Evolutionary conservation across 2,329 filamentous ascomycete species (phyloP).

Genomic region (Cadophora sp.): DNA sequence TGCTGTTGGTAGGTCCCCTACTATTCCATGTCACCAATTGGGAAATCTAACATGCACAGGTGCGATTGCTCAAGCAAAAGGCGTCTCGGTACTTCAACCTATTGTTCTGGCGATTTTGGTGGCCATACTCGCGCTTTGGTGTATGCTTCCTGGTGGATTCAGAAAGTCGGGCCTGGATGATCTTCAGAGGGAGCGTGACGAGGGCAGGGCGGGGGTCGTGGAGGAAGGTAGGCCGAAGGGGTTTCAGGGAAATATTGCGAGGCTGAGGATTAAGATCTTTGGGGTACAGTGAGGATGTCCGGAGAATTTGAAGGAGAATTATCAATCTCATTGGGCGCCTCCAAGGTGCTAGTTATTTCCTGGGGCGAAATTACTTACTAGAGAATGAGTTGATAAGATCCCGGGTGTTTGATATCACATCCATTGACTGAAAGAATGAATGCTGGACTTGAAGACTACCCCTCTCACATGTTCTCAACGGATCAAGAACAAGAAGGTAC

Average conservation of each 20-base stretch:
- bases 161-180: slow-evolving; percentile 37
- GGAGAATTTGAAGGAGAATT: background rate
- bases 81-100: slow-evolving; percentile 63
- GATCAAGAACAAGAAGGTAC: background rate
- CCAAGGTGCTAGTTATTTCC: background rate
- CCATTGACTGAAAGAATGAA: background rate
- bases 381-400: too few relatives aligned
- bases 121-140: slow-evolving; percentile 32
- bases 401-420: too few relatives aligned
- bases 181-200: slow-evolving; percentile 25
- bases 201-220: slow-evolving; percentile 8
- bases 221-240: slow-evolving; percentile 23
- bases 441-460: background rate
- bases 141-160: slow-evolving; percentile 32
- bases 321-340: background rate
- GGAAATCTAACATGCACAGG: slow-evolving; percentile 47
- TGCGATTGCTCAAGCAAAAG: slow-evolving; percentile 65
- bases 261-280: slow-evolving; percentile 18
- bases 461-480: background rate
- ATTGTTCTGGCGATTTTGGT: slow-evolving; percentile 58
- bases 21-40: background rate
- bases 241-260: slow-evolving; percentile 15
- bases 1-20: slow-evolving; percentile 52
- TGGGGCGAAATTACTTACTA: too few relatives aligned
- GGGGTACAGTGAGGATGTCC: slow-evolving; percentile 1